Conservation (phyloP, 2,329 filamentous ascomycete species). For the Penicillium sp. region DNA sequence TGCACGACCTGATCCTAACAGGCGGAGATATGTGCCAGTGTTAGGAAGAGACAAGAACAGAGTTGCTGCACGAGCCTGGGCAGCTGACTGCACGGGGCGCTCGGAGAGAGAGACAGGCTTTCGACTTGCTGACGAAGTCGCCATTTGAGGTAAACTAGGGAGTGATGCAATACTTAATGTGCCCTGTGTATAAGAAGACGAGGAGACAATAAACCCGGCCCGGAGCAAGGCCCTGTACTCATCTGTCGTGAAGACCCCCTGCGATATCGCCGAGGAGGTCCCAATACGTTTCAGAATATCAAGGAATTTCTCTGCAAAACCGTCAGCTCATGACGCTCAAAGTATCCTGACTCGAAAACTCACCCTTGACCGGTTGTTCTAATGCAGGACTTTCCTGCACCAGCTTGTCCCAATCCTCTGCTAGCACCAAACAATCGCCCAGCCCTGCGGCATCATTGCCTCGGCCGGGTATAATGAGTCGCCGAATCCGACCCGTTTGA, state of each 20-base stretch:
- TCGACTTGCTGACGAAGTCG: slow-evolving; percentile 28
- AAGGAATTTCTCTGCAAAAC: slow-evolving; percentile 49
- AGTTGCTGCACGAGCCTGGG: slow-evolving; percentile 30
- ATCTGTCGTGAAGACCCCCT: slow-evolving; percentile 43
- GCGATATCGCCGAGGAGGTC: slow-evolving; percentile 47
- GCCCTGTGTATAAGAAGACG: slow-evolving; percentile 42
- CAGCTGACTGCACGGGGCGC: slow-evolving; percentile 19
- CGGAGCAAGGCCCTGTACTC: slow-evolving; percentile 52
- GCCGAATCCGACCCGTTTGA: slow-evolving; percentile 51
- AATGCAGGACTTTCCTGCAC: slow-evolving; percentile 38
- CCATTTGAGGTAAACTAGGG: slow-evolving; percentile 28
- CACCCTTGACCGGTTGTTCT: slow-evolving; percentile 37
- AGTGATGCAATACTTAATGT: slow-evolving; percentile 44
- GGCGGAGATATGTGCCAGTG: slow-evolving; percentile 58
- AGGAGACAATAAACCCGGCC: slow-evolving; percentile 56
- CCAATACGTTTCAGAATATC: slow-evolving; percentile 47
- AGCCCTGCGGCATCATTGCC: slow-evolving; percentile 56
- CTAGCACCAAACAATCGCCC: slow-evolving; percentile 58
- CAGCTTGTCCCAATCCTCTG: slow-evolving; percentile 51
- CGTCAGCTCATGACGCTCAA: not conserved
- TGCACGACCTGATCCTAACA: slow-evolving; percentile 54
- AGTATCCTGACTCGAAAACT: not conserved
- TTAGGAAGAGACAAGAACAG: slow-evolving; percentile 58
- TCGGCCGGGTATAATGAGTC: slow-evolving; percentile 56
- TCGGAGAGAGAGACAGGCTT: slow-evolving; percentile 14